phyloP scores from a whole-genome alignment of 495 filamentous ascomycete genomes.

The Penicillium nucicola region DNA sequence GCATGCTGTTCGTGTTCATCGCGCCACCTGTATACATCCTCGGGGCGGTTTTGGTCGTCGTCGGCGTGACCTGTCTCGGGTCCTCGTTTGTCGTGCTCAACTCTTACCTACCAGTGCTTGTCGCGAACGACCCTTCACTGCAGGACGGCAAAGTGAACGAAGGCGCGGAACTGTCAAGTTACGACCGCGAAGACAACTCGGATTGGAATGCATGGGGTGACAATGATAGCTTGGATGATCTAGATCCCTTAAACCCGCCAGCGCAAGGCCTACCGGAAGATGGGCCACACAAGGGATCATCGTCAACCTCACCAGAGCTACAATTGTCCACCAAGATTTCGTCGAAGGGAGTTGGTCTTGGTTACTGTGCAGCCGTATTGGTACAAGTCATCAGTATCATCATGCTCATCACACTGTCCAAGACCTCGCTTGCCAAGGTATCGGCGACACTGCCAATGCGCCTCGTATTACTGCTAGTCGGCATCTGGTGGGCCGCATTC shows the following conservation, averaged over 20 bases:
- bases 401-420: constrained; percentile 60
- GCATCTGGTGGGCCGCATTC: constrained; percentile 86
- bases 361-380: constrained; percentile 73
- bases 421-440: constrained; percentile 48
- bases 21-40: constrained; percentile 67
- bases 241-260: constrained; percentile 22
- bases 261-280: constrained; percentile 7
- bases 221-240: constrained; percentile 18
- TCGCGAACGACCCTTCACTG: constrained; percentile 44
- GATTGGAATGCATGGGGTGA: constrained; percentile 41
- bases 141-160: constrained; percentile 18
- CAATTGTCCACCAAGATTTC: constrained; percentile 76
- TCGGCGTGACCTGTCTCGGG: constrained; percentile 71
- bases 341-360: constrained; percentile 74
- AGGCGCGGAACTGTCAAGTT: constrained; percentile 23
- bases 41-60: constrained; percentile 71
- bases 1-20: constrained; percentile 82
- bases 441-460: constrained; percentile 53
- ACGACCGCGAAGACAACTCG: constrained; percentile 13
- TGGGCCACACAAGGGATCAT: constrained; percentile 1
- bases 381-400: constrained; percentile 73
- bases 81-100: constrained; percentile 53
- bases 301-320: constrained; percentile 58
- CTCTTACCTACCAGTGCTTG: constrained; percentile 49
- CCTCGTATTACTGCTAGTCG: constrained; percentile 74